Evolutionary conservation across 164 flowering plant genomes (phyloP).

Genomic region (Aristolochia fimbriata): DNA sequence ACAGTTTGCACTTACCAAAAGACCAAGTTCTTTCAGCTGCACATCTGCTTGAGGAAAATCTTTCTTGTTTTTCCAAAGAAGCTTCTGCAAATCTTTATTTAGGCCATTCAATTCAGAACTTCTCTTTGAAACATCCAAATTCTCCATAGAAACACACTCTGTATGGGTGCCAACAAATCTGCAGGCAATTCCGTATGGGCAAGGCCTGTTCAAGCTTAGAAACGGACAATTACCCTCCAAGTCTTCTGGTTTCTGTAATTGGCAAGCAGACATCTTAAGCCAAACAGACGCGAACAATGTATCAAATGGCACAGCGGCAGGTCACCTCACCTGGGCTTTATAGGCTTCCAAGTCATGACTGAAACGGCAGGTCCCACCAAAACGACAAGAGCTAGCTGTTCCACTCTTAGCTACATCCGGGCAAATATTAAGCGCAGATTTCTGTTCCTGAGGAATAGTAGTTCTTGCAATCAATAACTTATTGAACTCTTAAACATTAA

Average conservation of each 20-base stretch:
- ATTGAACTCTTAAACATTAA: not conserved
- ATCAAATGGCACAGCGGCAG: not conserved
- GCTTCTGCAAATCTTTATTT: conserved; percentile 80
- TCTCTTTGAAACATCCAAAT: conserved; percentile 13
- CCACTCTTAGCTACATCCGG: conserved; percentile 70
- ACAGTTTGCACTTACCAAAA: conserved; percentile 5
- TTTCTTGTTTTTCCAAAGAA: conserved; percentile 85
- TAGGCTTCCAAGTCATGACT: conserved; percentile 89
- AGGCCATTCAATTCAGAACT: conserved; percentile 61
- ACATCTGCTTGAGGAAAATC: conserved; percentile 65
- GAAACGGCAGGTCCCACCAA: conserved; percentile 57
- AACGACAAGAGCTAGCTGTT: conserved; percentile 47
- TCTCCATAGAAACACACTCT: conserved; percentile 19
- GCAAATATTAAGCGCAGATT: conserved; percentile 57
- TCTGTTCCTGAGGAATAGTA: conserved; percentile 39
- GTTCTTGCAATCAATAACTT: not conserved
- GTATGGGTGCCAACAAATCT: conserved; percentile 68
- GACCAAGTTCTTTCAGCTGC: conserved; percentile 66
- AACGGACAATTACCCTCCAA: conserved; percentile 82
- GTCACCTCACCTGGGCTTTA: conserved; percentile 46
- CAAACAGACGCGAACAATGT: not conserved
- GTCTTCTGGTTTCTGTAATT: conserved; percentile 74
- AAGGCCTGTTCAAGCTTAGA: conserved; percentile 29
- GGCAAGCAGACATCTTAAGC: not conserved
- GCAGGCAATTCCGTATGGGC: conserved; percentile 87